Percentiles rank a stretch among this genome's conserved stretches.
These are phyloP conservation scores for Phanerochaete sordida DNA, from an alignment of 768 basidiomycete genomes.

Conservation along the genomic window DNA sequence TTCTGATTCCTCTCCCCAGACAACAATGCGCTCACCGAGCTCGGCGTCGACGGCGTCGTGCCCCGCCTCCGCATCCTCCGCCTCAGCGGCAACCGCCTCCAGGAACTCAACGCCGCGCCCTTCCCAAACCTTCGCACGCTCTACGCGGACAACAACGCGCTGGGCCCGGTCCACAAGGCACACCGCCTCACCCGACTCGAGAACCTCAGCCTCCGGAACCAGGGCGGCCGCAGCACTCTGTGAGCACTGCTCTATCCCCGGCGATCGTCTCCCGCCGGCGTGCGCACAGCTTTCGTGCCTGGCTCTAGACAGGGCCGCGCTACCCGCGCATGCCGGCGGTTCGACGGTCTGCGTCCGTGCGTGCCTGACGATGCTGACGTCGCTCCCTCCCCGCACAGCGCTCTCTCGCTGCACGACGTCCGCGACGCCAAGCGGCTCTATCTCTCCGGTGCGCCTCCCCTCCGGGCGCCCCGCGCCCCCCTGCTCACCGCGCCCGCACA, in stretches of 20 bases:
- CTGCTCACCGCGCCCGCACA: conserved; percentile 26
- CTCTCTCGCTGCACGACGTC: conserved; percentile 58
- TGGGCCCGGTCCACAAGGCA: conserved; percentile 48
- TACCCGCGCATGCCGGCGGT: not conserved
- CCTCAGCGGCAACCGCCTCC: conserved; percentile 77
- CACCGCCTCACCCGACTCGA: conserved; percentile 71
- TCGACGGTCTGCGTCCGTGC: not conserved
- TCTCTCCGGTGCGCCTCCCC: conserved; percentile 71
- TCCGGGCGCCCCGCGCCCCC: not conserved
- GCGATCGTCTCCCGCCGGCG: not conserved
- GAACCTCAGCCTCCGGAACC: conserved; percentile 89
- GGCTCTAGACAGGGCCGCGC: not conserved
- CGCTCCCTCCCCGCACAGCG: conserved; percentile 27
- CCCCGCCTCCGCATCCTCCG: conserved; percentile 78
- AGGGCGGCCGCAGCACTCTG: conserved; percentile 65
- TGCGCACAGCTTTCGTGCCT: not conserved
- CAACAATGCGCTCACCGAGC: conserved; percentile 58
- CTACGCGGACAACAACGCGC: conserved; percentile 84
- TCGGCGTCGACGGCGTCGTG: conserved; percentile 57
- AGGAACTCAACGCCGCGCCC: conserved; percentile 52
- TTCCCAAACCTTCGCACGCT: conserved; percentile 81
- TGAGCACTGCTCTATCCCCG: conserved; percentile 34
- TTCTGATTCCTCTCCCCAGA: conserved; percentile 47
- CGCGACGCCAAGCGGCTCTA: conserved; percentile 93
- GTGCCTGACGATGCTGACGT: not conserved